Conservation (phyloP, 441 rosid species). For the Syzygium malaccense region DNA sequence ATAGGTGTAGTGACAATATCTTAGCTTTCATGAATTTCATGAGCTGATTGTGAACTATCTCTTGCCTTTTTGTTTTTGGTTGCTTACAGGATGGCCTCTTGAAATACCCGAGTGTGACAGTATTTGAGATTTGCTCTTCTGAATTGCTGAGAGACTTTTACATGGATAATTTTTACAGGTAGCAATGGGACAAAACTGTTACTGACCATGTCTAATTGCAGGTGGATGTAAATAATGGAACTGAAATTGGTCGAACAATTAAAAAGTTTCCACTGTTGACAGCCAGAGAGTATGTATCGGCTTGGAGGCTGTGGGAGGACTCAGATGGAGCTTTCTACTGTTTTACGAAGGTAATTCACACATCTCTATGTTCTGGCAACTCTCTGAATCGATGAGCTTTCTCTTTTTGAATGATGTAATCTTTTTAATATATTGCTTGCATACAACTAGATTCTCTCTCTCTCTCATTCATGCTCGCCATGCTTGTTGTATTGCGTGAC, state of each 20-base stretch:
- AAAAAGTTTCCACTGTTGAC: constrained; percentile 84
- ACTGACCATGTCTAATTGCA: constrained; percentile 57
- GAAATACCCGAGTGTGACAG: no score
- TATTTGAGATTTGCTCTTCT: no score
- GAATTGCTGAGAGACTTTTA: no score
- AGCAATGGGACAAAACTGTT: constrained; percentile 81
- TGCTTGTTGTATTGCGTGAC: not conserved
- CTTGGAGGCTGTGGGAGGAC: constrained; percentile 96
- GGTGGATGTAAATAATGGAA: constrained; percentile 35
- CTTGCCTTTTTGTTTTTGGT: no score
- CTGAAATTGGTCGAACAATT: constrained; percentile 58
- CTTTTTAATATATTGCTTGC: not conserved
- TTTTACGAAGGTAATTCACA: constrained; percentile 53
- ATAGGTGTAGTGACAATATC: no score
- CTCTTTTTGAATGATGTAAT: not conserved
- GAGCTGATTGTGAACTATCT: no score
- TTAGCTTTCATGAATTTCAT: no score
- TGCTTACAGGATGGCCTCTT: no score
- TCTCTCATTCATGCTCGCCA: not conserved
- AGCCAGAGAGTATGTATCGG: constrained; percentile 72
- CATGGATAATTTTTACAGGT: constrained; percentile 78
- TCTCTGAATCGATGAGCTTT: not conserved
- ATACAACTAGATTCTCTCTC: not conserved
- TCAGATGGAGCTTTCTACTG: constrained; percentile 67
- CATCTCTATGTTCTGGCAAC: not conserved